Conservation (phyloP, 1,139 yeast genomes). For the Eremothecium coryli region DNA sequence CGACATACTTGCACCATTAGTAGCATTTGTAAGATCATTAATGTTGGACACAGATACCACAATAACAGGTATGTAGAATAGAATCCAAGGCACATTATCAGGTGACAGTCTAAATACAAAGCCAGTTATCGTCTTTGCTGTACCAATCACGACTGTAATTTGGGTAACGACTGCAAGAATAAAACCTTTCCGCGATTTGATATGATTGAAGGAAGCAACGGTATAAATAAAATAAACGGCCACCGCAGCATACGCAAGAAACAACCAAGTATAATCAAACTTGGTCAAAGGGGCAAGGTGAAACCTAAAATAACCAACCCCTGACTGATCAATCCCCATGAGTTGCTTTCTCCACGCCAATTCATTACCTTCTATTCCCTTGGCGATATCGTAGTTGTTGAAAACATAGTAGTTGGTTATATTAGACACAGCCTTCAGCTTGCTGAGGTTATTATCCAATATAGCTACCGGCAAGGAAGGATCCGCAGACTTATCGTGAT, state of each 20-base stretch:
- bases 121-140: constrained; percentile 45
- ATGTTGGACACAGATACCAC: constrained; percentile 39
- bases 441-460: constrained; percentile 28
- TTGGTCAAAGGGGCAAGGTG: constrained; percentile 5
- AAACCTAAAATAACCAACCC: too few relatives aligned
- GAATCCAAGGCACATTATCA: constrained; percentile 33
- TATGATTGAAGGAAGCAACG: constrained; percentile 43
- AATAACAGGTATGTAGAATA: constrained; percentile 36
- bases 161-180: constrained; percentile 53
- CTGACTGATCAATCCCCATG: too few relatives aligned
- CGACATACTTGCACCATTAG: constrained; percentile 13
- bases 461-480: constrained; percentile 14
- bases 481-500: constrained; percentile 2
- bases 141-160: constrained; percentile 37
- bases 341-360: background rate
- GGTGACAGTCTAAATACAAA: constrained; percentile 30
- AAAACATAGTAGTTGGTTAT: constrained; percentile 13
- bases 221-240: constrained; percentile 37
- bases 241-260: constrained; percentile 28
- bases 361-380: background rate
- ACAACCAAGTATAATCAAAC: constrained; percentile 25
- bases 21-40: constrained; percentile 36
- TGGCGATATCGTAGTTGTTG: background rate
- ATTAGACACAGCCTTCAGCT: constrained; percentile 11
- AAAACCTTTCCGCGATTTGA: constrained; percentile 53